These are phyloP conservation scores for Paspalum vaginatum DNA, from an alignment of 176 grass and related monocot genomes.

Conservation along the genomic window DNA sequence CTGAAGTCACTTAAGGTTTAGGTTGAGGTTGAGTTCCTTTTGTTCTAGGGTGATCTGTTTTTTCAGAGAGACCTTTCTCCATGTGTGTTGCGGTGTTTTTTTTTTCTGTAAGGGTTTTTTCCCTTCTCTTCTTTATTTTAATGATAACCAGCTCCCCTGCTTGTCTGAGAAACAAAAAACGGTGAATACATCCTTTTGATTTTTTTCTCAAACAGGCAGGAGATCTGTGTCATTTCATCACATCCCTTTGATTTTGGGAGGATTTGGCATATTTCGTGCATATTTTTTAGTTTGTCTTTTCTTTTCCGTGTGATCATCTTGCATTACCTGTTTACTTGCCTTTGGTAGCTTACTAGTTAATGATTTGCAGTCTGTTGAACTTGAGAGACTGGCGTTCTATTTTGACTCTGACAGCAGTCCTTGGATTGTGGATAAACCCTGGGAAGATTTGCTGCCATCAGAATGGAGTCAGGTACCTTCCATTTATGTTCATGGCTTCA, in stretches of 20 bases:
- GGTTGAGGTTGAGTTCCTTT: too few species aligned
- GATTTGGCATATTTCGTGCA: conserved; percentile 3
- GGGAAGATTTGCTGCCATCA: conserved; percentile 92
- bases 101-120: too few species aligned
- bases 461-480: conserved; percentile 90
- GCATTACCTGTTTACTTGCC: conserved; percentile 4
- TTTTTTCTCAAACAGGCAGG: too few species aligned
- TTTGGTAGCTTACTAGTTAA: conserved; percentile 44
- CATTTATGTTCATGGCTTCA: conserved; percentile 15
- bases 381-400: conserved; percentile 92
- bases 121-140: too few species aligned
- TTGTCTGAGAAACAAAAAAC: too few species aligned
- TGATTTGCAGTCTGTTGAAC: conserved; percentile 84
- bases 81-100: too few species aligned
- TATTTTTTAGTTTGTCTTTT: conserved; percentile 20
- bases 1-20: too few species aligned
- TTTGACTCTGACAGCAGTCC: conserved; percentile 93
- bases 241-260: conserved; percentile 26
- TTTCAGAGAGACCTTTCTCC: too few species aligned
- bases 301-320: conserved; percentile 9
- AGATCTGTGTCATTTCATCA: too few species aligned
- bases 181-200: too few species aligned
- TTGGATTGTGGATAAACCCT: conserved; percentile 74
- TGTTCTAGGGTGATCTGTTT: too few species aligned
- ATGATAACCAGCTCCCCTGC: too few species aligned